Base-by-base conservation (phyloP, 257 asterid species). In the Solanum lignicaule region DNA sequence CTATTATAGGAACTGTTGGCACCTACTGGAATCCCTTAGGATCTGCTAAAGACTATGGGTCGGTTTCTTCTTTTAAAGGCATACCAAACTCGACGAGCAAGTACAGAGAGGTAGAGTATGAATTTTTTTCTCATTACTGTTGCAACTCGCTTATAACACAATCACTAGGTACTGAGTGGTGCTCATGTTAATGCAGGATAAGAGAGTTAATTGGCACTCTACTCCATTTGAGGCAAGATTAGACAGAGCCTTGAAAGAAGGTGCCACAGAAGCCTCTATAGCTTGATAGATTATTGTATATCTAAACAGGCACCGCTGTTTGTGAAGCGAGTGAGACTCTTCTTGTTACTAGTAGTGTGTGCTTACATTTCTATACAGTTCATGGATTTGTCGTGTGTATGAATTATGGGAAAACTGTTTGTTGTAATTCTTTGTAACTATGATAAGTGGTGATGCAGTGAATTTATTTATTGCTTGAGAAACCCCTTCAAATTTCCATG, bases 1-100 rank as follows among this genome's bases (percentile, higher is more conserved):
- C 98, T 31, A 97, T 97, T 66, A 95, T 97, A 83, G 99, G 99
- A 87, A 92, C 90, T 68, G 99, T 97, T 68, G 99, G 99, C 65
- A 92, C 97, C 25, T 96, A 96, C 71, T 97, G 99, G 99, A 94
- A 90, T 88, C 87, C 92, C 84, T 90, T 93, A 4, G 88, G 86
- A 35, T 90, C 93, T 29, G 79, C 87, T 7, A 92, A 90, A 90
- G 92, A 85, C 60, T 88, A 92, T 7, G 87, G 81, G 72, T 87
- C 98, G 27, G 88, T 72, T 16, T 88, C 98, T 55, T 94, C 99
- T 79, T 94, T 82, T 78, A 97, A 95, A 89, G 98, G 98, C 91
- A 93, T 96, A 88, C 98, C 98, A 48, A 97, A 96, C 91, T 93
- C 98, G 66, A 94, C 94, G 88, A 97, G 98, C 96, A 97, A 95